These are phyloP conservation scores for Cytospora paraplurivora DNA, from an alignment of 2,329 filamentous ascomycete genomes.

Conservation along the genomic window DNA sequence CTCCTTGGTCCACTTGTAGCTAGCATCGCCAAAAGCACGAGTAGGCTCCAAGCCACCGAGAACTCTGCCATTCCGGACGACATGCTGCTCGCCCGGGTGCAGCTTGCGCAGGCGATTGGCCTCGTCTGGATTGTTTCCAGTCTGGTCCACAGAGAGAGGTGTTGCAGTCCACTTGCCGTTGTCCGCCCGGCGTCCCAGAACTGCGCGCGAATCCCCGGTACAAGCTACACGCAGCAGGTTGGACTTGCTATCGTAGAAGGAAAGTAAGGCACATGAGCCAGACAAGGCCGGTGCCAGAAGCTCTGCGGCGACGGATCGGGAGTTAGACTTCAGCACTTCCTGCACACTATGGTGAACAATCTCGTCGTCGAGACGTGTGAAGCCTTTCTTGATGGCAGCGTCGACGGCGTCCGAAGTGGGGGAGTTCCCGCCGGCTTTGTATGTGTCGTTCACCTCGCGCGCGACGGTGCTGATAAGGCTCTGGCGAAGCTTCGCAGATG, in stretches of 20 bases:
- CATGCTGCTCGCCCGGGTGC: constrained; percentile 86
- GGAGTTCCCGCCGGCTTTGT: constrained; percentile 69
- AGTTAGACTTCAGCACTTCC: constrained; percentile 85
- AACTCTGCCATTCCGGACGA: constrained; percentile 86
- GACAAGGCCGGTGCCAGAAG: constrained; percentile 89
- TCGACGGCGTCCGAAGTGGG: constrained; percentile 84
- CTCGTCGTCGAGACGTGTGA: constrained; percentile 85
- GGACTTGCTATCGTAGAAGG: constrained; percentile 89
- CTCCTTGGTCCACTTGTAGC: constrained; percentile 93
- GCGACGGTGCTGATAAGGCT: constrained; percentile 91
- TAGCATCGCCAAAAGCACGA: constrained; percentile 92
- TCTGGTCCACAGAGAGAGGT: constrained; percentile 89
- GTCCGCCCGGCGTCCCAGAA: constrained; percentile 75
- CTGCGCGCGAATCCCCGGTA: constrained; percentile 93
- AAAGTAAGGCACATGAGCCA: constrained; percentile 94
- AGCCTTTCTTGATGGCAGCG: constrained; percentile 87
- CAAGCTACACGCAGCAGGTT: constrained; percentile 92
- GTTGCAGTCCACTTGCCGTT: constrained; percentile 93
- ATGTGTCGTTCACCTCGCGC: constrained; percentile 87
- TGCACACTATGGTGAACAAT: constrained; percentile 93
- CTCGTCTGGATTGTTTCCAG: constrained; percentile 84
- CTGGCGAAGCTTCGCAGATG: constrained; percentile 92
- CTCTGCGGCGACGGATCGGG: constrained; percentile 88
- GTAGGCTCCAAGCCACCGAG: constrained; percentile 90
- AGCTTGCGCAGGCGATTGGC: constrained; percentile 78